Conservation (phyloP, 306 rosid genomes). For the Vicia villosa region DNA sequence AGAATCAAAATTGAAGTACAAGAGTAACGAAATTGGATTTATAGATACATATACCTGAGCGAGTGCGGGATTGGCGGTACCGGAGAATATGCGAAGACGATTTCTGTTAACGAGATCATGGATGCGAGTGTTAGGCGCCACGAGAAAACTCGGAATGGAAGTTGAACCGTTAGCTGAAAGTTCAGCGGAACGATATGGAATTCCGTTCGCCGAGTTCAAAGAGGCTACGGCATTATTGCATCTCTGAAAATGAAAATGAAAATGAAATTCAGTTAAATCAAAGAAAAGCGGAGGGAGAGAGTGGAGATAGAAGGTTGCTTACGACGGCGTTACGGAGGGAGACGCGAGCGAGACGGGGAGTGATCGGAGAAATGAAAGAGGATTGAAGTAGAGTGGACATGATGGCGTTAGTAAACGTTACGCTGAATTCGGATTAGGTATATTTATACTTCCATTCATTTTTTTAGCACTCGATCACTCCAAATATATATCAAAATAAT, state of each 20-base stretch:
- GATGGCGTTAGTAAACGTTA: not conserved
- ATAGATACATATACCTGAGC: conserved; percentile 46
- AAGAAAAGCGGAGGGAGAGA: not conserved
- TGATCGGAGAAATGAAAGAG: conserved; percentile 14
- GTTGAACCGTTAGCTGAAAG: conserved; percentile 25
- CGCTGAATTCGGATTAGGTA: not conserved
- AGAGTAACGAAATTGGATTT: not conserved
- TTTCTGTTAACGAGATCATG: conserved; percentile 46
- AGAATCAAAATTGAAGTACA: not conserved
- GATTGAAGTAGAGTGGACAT: conserved; percentile 49
- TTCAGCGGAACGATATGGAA: conserved; percentile 30
- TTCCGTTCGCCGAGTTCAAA: conserved; percentile 56
- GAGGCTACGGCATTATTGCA: conserved; percentile 49
- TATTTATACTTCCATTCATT: not conserved
- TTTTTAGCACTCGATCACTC: not conserved
- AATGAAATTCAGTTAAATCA: not conserved
- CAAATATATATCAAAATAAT: too few species aligned
- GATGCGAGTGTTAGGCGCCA: conserved; percentile 38
- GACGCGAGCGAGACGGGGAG: conserved; percentile 25
- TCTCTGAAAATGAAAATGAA: conserved; percentile 40
- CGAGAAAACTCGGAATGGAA: conserved; percentile 45
- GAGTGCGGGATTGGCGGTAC: conserved; percentile 79
- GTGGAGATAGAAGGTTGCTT: conserved; percentile 18
- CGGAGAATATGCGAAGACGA: conserved; percentile 80
- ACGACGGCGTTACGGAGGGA: conserved; percentile 38